These are phyloP conservation scores for Diaporthe ampelina DNA, from an alignment of 2,329 filamentous ascomycete species.

Conservation along the genomic window DNA sequence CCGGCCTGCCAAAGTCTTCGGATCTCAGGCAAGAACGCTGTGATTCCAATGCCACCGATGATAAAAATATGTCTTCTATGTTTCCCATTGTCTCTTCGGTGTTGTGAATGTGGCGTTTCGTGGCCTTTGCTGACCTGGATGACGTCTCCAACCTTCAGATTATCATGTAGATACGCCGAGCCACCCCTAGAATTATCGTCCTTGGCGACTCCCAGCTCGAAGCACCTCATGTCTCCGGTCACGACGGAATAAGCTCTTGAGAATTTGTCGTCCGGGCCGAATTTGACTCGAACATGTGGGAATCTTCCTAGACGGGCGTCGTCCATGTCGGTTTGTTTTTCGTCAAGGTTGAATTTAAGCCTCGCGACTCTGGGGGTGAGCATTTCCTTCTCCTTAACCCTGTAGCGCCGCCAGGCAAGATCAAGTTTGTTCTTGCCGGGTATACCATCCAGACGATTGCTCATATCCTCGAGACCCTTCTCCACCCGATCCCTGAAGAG, in stretches of 20 bases:
- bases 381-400: neutral
- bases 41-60: neutral
- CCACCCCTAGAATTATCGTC: conserved; percentile 6
- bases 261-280: neutral
- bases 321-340: neutral
- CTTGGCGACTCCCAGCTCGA: neutral
- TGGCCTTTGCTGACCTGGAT: conserved; percentile 1
- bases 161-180: neutral
- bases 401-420: conserved; percentile 13
- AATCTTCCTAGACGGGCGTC: neutral
- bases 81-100: neutral
- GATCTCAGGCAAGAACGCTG: neutral
- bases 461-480: conserved; percentile 9
- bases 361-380: conserved; percentile 2
- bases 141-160: neutral
- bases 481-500: conserved; percentile 1
- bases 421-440: neutral
- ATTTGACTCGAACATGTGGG: conserved; percentile 3
- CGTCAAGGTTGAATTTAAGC: neutral
- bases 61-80: conserved; percentile 2
- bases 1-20: neutral
- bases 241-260: neutral
- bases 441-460: conserved; percentile 1
- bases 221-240: neutral
- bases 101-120: neutral